Conservation (phyloP, 2,329 filamentous ascomycete genomes). For the Sordariomycetes sp. region DNA sequence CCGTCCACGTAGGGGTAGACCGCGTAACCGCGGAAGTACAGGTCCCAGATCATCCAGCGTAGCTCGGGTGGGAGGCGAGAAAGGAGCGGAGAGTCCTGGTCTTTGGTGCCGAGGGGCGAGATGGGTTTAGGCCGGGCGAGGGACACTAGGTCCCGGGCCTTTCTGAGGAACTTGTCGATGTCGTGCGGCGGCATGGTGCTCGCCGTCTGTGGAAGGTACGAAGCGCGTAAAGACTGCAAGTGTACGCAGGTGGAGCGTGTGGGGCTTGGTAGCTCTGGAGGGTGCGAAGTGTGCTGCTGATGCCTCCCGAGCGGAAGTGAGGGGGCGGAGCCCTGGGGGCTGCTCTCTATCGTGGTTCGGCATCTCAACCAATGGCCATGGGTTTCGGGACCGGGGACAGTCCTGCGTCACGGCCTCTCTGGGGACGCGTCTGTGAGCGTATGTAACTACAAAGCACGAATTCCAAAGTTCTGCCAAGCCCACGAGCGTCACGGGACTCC, state of each 20-base stretch:
- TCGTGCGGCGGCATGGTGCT: conserved; percentile 3
- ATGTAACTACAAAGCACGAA: background rate
- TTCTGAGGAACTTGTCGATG: conserved; percentile 5
- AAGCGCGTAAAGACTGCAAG: background rate
- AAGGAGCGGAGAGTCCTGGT: conserved; percentile 7
- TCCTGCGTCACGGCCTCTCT: background rate
- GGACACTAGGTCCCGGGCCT: conserved; percentile 7
- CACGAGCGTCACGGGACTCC: background rate
- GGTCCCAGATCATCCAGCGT: conserved; percentile 9
- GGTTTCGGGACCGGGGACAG: background rate
- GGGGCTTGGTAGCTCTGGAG: background rate
- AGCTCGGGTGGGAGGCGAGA: conserved; percentile 8
- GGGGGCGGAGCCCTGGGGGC: background rate
- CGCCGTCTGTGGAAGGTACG: background rate
- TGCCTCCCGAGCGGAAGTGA: background rate
- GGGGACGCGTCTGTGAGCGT: background rate
- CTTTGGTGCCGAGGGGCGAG: conserved; percentile 7
- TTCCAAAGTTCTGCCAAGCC: background rate
- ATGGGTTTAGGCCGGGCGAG: conserved; percentile 8
- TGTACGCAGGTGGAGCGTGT: background rate
- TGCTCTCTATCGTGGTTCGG: background rate
- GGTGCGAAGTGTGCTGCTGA: background rate
- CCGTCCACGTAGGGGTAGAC: conserved; percentile 5
- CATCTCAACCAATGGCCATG: background rate
- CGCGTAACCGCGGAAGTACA: conserved; percentile 7